Evolutionary conservation across 1,139 yeast species (phyloP).

Genomic region (Debaryomycetaceae sp.): DNA sequence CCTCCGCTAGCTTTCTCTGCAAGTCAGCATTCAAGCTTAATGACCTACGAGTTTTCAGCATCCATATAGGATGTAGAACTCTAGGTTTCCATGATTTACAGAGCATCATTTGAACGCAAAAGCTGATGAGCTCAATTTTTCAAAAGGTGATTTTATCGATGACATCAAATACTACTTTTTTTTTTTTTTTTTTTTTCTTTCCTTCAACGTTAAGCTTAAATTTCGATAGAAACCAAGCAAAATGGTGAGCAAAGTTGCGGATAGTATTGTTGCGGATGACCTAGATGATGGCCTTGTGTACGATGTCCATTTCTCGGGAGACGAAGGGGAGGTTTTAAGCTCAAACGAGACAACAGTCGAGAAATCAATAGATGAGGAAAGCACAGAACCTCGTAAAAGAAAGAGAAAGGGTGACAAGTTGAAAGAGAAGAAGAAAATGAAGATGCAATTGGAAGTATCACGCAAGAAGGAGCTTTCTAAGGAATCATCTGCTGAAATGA

Average conservation of each 20-base stretch:
- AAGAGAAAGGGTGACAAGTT: conserved; percentile 31
- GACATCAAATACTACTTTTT: background rate
- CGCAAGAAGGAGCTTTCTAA: conserved; percentile 49
- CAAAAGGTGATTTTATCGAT: background rate
- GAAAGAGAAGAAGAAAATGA: conserved; percentile 52
- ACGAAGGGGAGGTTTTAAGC: conserved; percentile 9
- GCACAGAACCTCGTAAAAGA: conserved; percentile 20
- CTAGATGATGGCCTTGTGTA: conserved; percentile 68
- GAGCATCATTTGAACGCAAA: background rate
- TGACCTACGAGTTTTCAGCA: conserved; percentile 3
- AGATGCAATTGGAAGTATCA: conserved; percentile 56
- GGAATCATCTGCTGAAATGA: conserved; percentile 48
- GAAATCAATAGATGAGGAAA: conserved; percentile 11
- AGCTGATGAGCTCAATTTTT: background rate
- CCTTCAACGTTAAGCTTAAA: background rate
- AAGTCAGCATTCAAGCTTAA: conserved; percentile 39
- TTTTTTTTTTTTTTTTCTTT: too few relatives aligned
- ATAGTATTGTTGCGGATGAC: conserved; percentile 42
- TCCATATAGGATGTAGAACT: background rate
- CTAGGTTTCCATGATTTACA: background rate
- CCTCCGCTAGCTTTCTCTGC: conserved; percentile 20
- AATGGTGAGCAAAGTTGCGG: background rate
- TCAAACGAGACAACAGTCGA: conserved; percentile 8
- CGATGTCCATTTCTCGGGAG: conserved; percentile 37
- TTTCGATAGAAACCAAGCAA: too few relatives aligned